phyloP scores from a whole-genome alignment of 1,139 yeast genomes.

The Suhomyces choctaworum region DNA sequence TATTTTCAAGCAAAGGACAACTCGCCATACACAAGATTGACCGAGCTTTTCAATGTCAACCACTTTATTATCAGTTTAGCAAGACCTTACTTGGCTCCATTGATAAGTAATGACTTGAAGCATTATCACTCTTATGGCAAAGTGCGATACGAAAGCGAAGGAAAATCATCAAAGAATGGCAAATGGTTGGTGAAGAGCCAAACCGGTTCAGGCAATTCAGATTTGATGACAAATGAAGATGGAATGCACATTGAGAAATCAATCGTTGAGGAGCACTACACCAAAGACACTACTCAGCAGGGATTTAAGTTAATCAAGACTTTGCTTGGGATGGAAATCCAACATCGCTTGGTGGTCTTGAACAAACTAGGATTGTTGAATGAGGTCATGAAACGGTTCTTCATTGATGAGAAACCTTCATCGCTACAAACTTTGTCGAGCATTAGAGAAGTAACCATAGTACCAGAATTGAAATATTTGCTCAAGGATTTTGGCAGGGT shows the following conservation, averaged over 20 bases:
- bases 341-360: slow-evolving; percentile 78
- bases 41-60: slow-evolving; percentile 92
- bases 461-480: slow-evolving; percentile 77
- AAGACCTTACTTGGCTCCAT: slow-evolving; percentile 89
- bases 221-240: background rate
- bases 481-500: slow-evolving; percentile 68
- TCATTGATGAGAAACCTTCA: slow-evolving; percentile 86
- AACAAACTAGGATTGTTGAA: slow-evolving; percentile 78
- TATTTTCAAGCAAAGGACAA: slow-evolving; percentile 30
- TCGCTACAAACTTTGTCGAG: slow-evolving; percentile 56
- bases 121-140: slow-evolving; percentile 50
- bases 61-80: slow-evolving; percentile 89
- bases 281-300: slow-evolving; percentile 34
- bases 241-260: slow-evolving; percentile 7
- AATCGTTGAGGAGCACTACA: slow-evolving; percentile 22
- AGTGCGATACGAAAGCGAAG: slow-evolving; percentile 23
- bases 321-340: slow-evolving; percentile 60
- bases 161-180: slow-evolving; percentile 4
- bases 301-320: slow-evolving; percentile 38
- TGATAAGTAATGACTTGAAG: slow-evolving; percentile 77
- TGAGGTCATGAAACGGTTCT: slow-evolving; percentile 67
- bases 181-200: background rate
- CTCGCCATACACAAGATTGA: slow-evolving; percentile 81
- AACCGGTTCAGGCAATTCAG: background rate
- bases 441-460: slow-evolving; percentile 76